Evolutionary conservation across 208 protist species (phyloP), one percentile per base, ranked within the genome.

Genomic region (Polymyxa betae): DNA sequence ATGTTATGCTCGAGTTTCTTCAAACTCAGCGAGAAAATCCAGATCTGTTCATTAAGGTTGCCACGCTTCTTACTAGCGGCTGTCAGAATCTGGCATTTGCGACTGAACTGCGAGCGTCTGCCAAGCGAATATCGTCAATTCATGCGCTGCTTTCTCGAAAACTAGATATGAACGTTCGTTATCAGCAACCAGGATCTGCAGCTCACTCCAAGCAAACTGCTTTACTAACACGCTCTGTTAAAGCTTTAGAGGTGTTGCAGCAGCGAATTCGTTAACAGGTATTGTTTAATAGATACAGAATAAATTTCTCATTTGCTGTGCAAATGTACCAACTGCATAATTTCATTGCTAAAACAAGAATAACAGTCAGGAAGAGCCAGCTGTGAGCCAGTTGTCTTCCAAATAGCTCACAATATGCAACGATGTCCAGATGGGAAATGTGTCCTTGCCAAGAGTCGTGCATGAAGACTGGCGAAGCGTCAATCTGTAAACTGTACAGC

Each of bases 1-100:
- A 82, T 5, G 72, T 82, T 5, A 35, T 82, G 5, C 72, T 82
- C 16, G 72, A 82, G n/a, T 35, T 82, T 45, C 5, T 82, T 35
- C 72, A 82, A n/a, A 82, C 72, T 5, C 72, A 82, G 35, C 72
- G 72, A 5, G 72, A 82, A 35, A 82, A 82, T n/a, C 16, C 16
- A 5, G 72, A 82, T 45, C n/a, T 82, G 72, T 82, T 82, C 40
- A 82, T 82, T 43, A 82, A 82, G 35, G 72, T n/a, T 5, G 5
- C 16, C 72, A 35, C 5, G 5, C 72, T 82, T 5, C 72, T 82
- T 5, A 45, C 72, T 5, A 82, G 16, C 5, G 72, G 72, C 10
- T 35, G 72, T 35, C 72, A 45, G n/a, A 20, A 43, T 82, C 72
- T n/a, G n/a, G 16, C 35, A 82, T 82, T 82, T n/a, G 72, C n/a